Percentiles rank a stretch among this genome's conserved stretches.
phyloP scores from a whole-genome alignment of 2,329 filamentous ascomycete species.

The Davidsoniella eucalypti region DNA sequence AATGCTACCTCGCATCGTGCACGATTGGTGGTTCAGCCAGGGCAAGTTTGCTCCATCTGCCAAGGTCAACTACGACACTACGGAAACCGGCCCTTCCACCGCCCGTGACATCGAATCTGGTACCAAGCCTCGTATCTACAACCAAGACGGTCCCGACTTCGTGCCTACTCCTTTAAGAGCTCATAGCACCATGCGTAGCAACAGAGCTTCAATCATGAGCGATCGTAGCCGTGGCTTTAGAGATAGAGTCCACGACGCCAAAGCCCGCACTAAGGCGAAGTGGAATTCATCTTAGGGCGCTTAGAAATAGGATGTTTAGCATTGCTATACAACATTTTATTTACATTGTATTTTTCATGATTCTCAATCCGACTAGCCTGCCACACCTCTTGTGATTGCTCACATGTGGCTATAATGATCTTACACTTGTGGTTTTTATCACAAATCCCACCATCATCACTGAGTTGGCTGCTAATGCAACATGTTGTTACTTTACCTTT shows the following conservation, averaged over 20 bases:
- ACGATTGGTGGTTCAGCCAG: slow-evolving; percentile 7
- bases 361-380: no score
- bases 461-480: no score
- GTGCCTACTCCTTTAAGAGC: slow-evolving; percentile 5
- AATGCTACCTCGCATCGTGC: slow-evolving; percentile 10
- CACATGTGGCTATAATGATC: no score
- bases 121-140: not conserved
- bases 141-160: slow-evolving; percentile 8
- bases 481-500: no score
- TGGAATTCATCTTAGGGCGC: not conserved
- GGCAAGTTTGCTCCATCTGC: not conserved
- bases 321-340: not conserved
- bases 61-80: not conserved
- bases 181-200: slow-evolving; percentile 11
- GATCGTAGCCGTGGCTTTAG: slow-evolving; percentile 8
- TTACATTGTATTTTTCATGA: no score
- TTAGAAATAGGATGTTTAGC: not conserved
- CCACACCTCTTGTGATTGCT: no score
- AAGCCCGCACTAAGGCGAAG: slow-evolving; percentile 3
- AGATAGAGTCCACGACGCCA: slow-evolving; percentile 5
- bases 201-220: slow-evolving; percentile 11
- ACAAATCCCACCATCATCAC: no score
- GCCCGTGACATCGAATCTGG: not conserved
- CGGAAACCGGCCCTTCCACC: not conserved
- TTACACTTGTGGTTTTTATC: no score